phyloP scores from a whole-genome alignment of 768 basidiomycete species.

The Termitomyces sp. region DNA sequence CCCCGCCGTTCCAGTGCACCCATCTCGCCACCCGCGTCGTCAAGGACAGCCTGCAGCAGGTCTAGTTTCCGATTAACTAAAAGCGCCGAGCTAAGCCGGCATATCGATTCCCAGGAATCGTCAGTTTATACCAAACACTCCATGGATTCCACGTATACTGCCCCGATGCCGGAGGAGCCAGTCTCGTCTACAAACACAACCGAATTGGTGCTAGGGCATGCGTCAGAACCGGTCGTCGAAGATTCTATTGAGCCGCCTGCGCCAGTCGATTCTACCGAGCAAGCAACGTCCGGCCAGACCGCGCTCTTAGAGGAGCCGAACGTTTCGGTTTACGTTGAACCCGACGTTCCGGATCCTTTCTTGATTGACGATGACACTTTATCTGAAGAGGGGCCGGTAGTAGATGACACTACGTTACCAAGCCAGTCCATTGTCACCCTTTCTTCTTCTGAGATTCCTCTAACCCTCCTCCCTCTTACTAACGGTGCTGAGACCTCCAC shows the following conservation, averaged over 20 bases:
- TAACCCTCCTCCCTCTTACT: constrained; percentile 28
- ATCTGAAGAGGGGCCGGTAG: constrained; percentile 30
- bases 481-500: constrained; percentile 15
- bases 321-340: constrained; percentile 31
- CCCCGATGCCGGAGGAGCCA: not conserved
- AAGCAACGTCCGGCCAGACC: not conserved
- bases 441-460: constrained; percentile 37
- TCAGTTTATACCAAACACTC: constrained; percentile 1
- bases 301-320: constrained; percentile 13
- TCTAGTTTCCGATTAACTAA: constrained; percentile 10
- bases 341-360: constrained; percentile 55
- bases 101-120: constrained; percentile 8
- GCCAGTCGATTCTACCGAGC: not conserved
- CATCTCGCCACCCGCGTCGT: constrained; percentile 10
- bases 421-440: constrained; percentile 19
- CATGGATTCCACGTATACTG: not conserved
- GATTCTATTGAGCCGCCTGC: constrained; percentile 1
- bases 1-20: constrained; percentile 14
- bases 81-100: not conserved
- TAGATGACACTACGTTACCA: constrained; percentile 15
- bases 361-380: constrained; percentile 52
- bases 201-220: not conserved
- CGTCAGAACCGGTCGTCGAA: not conserved
- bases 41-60: constrained; percentile 12
- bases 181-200: not conserved